Base-by-base conservation (phyloP, 2,329 filamentous ascomycete genomes). In the Pseudogymnoascus pannorum region DNA sequence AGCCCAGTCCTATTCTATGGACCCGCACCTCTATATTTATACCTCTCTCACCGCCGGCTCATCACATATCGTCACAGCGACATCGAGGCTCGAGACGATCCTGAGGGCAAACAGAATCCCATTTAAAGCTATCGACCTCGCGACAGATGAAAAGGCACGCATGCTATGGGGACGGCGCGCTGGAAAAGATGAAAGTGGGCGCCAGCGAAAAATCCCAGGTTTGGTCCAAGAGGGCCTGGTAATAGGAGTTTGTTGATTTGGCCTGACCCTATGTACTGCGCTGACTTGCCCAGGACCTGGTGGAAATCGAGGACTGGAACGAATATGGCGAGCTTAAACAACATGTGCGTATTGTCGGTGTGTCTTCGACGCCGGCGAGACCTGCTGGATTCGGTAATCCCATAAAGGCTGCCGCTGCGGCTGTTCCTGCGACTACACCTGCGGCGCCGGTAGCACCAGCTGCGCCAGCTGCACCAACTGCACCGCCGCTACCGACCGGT, bases 221-320 rank as follows among this genome's bases (percentile, higher is more conserved):
- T 77, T 99, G 51, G 91, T 97, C 42, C 95, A 96, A 76, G 88
- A 89, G 75, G 92, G 92, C 12, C 78, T 87, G 63, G 87, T 97
- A 16, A 75, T 99, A 60, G 94, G 91, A 62, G 92, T 96, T 82
- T 71, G 89, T 85, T 40, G 24, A 60, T 59, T 6, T 60, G 51
- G 11, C 22, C 29, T 58, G 5, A 3, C 2, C 1, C 16, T 54
- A 8, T 33, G 48, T 12, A 48, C 33, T 61, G 26, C 29, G 58
- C 54, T 67, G 48, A 66, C 35, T 26, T 59, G 42, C 51, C 40
- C 66, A 97, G 92, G 94, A 97, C 73, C 82, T 97, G 58, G 88
- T 93, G 66, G 88, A 97, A 75, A 86, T 97, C 65, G 94, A 99
- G 76, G 94, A 99, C 73, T 97, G 93, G 94, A 99, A 99, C 78